Percentiles rank a stretch among this genome's conserved stretches.
Evolutionary conservation across 495 filamentous ascomycete species (phyloP).

Genomic region (Podospora bellae-mahoneyi): DNA sequence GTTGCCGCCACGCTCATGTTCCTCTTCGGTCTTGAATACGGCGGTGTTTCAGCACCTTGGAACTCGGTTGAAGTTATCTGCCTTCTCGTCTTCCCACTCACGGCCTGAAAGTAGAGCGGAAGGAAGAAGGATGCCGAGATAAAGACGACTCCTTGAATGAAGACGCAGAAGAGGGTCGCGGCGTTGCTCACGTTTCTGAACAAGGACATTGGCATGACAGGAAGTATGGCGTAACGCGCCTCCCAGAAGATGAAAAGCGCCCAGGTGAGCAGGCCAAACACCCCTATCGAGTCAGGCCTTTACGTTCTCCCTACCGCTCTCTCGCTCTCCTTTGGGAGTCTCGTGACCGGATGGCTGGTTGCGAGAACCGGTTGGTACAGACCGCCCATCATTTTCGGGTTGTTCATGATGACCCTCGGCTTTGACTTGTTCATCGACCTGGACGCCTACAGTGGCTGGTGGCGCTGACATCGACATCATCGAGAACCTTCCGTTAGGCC

Average conservation of each 20-base stretch:
- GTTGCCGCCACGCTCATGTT: not conserved
- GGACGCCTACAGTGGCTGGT: not conserved
- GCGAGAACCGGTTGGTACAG: not conserved
- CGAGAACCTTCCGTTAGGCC: not conserved
- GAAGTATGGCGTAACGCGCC: no score
- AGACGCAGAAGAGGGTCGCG: no score
- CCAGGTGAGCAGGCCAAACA: no score
- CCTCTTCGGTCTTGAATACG: not conserved
- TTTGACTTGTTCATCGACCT: not conserved
- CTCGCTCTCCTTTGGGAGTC: not conserved
- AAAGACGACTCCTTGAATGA: no score
- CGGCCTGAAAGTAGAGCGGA: no score
- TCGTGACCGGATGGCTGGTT: not conserved
- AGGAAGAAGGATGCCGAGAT: no score
- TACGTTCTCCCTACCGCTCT: not conserved
- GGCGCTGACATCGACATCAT: not conserved
- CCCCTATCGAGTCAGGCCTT: not conserved
- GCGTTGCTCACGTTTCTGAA: no score
- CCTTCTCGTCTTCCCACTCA: slow-evolving; percentile 5
- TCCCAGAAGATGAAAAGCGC: no score
- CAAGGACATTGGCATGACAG: no score
- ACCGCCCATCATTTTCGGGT: not conserved
- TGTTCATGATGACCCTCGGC: not conserved
- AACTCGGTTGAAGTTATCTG: not conserved
- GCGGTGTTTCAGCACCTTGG: not conserved